phyloP scores from a whole-genome alignment of 176 grass and related monocot genomes.

The Olyra latifolia region DNA sequence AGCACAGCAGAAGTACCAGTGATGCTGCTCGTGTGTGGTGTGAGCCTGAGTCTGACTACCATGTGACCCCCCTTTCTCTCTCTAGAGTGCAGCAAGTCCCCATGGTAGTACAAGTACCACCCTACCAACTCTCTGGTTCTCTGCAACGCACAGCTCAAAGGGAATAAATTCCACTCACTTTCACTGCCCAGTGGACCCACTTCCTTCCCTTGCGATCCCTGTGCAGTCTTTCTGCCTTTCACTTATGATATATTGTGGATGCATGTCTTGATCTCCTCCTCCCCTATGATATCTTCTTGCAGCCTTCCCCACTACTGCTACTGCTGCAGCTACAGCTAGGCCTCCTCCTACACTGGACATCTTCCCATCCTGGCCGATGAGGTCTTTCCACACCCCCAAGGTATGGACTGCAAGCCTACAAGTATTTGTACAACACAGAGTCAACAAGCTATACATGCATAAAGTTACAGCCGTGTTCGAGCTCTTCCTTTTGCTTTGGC shows the following conservation, averaged over 20 bases:
- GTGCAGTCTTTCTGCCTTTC: constrained; percentile 60
- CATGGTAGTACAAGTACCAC: no score
- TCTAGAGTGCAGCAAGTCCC: no score
- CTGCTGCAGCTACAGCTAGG: constrained; percentile 41
- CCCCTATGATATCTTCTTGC: constrained; percentile 58
- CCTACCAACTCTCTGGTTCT: constrained; percentile 53
- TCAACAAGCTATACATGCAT: not conserved
- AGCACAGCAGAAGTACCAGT: constrained; percentile 44
- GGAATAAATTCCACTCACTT: constrained; percentile 42
- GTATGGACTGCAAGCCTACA: constrained; percentile 39
- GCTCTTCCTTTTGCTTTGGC: not conserved
- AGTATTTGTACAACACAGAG: not conserved
- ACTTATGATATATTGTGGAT: constrained; percentile 37
- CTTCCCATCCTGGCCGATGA: constrained; percentile 90
- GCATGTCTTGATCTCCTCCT: constrained; percentile 52
- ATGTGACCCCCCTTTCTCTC: no score
- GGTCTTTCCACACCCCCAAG: constrained; percentile 62
- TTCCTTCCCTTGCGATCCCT: constrained; percentile 42
- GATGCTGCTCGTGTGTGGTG: constrained; percentile 30
- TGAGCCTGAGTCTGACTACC: constrained; percentile 48
- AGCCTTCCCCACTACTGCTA: constrained; percentile 56
- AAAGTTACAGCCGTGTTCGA: not conserved
- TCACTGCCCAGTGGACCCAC: constrained; percentile 34
- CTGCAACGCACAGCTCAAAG: constrained; percentile 47
- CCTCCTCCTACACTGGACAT: constrained; percentile 82